phyloP scores from a whole-genome alignment of 306 rosid species.

The Potentilla sterilis region DNA sequence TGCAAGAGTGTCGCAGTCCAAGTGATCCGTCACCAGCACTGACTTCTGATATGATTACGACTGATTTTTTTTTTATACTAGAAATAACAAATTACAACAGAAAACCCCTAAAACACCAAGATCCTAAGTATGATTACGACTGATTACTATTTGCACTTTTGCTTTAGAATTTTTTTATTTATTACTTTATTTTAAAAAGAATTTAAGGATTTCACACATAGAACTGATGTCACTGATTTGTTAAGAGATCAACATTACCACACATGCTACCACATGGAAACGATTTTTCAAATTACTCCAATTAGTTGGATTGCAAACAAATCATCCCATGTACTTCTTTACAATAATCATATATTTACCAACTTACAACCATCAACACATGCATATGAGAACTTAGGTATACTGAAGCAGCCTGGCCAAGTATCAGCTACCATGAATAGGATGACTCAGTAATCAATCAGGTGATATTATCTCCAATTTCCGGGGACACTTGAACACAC shows the following conservation, averaged over 20 bases:
- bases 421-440: conserved; percentile 5
- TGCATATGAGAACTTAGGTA: conserved; percentile 25
- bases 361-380: conserved; percentile 31
- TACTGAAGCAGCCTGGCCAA: conserved; percentile 19
- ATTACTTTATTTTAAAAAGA: too few species aligned
- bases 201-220: too few species aligned
- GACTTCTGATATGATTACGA: too few species aligned
- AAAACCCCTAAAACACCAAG: too few species aligned
- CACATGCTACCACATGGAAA: conserved; percentile 36
- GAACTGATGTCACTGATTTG: too few species aligned
- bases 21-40: too few species aligned
- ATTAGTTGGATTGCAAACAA: conserved; percentile 34
- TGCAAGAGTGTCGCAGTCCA: too few species aligned
- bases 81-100: too few species aligned
- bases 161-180: too few species aligned
- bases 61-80: too few species aligned
- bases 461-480: conserved; percentile 24
- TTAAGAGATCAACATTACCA: conserved; percentile 23
- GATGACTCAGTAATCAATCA: conserved; percentile 12
- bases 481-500: conserved; percentile 21
- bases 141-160: too few species aligned
- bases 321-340: conserved; percentile 32
- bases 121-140: too few species aligned
- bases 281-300: conserved; percentile 45
- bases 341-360: conserved; percentile 30